Percentiles rank a stretch among this genome's conserved stretches.
phyloP scores from a whole-genome alignment of 2,329 filamentous ascomycete genomes.

The Cercospora sesami region DNA sequence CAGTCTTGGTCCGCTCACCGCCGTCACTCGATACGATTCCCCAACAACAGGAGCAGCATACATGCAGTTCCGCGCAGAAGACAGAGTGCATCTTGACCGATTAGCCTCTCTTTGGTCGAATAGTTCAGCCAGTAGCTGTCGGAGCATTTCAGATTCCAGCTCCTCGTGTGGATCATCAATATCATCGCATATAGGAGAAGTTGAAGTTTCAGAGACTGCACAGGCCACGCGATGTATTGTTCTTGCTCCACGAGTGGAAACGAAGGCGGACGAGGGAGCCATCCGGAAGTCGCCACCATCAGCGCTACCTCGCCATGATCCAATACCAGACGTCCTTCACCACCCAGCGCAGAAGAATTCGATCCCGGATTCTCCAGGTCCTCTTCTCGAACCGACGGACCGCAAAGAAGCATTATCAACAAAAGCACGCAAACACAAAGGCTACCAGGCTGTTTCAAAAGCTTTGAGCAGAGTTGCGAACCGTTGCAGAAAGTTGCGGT shows the following conservation, averaged over 20 bases:
- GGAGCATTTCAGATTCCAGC: constrained; percentile 5
- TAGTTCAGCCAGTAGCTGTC: constrained; percentile 4
- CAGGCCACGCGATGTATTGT: neutral
- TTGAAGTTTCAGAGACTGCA: neutral
- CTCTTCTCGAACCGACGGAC: neutral
- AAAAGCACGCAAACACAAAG: neutral
- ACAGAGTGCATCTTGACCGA: neutral
- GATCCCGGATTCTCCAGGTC: neutral
- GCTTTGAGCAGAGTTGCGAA: neutral
- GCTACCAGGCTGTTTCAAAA: neutral
- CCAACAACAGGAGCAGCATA: neutral
- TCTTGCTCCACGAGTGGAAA: neutral
- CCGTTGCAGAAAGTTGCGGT: neutral
- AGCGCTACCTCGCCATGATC: neutral
- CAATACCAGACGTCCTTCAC: neutral
- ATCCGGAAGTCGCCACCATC: neutral
- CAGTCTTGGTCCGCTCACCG: neutral
- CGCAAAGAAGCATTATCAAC: neutral
- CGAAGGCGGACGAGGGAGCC: neutral
- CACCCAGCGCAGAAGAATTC: neutral
- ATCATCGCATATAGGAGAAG: neutral
- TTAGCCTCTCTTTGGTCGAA: neutral
- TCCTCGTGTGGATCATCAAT: constrained; percentile 4
- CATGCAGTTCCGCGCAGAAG: neutral
- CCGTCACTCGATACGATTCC: neutral